phyloP scores from a whole-genome alignment of 306 rosid species.

The Castanopsis chinensis region DNA sequence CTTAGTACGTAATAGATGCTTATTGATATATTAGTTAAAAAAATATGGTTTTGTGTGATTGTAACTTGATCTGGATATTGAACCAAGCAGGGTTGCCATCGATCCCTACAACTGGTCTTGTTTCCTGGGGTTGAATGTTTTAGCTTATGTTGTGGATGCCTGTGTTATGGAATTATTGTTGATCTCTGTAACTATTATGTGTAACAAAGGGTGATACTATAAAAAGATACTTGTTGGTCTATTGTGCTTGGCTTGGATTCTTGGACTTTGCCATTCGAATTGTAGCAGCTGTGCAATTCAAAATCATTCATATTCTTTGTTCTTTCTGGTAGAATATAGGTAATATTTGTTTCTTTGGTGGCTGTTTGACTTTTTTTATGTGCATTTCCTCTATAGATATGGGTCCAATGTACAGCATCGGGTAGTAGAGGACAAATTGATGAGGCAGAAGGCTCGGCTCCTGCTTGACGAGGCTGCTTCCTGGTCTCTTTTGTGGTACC shows the following conservation, averaged over 20 bases:
- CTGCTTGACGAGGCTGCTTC: conserved; percentile 96
- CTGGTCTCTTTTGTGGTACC: conserved; percentile 97
- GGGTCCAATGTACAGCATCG: conserved; percentile 70
- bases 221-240: background rate
- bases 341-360: conserved; percentile 4
- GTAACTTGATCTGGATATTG: background rate
- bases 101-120: background rate
- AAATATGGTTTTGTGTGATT: background rate
- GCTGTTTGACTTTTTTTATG: conserved; percentile 15
- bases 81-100: background rate
- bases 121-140: too few species aligned
- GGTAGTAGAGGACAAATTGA: conserved; percentile 83
- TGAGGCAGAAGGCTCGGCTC: conserved; percentile 94
- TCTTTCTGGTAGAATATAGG: background rate
- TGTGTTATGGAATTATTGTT: background rate
- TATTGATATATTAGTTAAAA: background rate
- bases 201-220: background rate
- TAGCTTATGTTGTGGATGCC: background rate
- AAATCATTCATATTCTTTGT: background rate
- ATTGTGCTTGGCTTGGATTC: background rate
- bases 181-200: background rate
- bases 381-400: conserved; percentile 44
- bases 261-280: background rate
- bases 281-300: background rate
- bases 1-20: background rate